Conservation (phyloP, 257 asterid genomes). For the Solanum medicagineum region DNA sequence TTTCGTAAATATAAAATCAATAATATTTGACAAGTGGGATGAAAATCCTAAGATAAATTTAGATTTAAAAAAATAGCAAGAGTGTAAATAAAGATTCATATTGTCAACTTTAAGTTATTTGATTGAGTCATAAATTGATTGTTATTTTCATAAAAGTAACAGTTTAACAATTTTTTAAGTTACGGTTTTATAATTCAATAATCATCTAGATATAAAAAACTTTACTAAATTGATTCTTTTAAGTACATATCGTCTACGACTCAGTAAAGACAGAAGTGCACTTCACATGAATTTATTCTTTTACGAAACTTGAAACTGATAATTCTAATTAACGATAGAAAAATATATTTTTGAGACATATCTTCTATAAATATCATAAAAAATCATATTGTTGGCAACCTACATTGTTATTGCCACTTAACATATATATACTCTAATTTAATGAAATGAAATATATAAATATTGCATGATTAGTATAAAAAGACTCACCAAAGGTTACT, state of each 20-base stretch:
- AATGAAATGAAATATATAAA: neutral
- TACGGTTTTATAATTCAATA: too few relatives aligned
- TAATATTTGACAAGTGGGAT: neutral
- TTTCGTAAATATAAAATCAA: neutral
- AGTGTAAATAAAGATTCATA: too few relatives aligned
- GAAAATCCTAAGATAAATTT: neutral
- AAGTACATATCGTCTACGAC: too few relatives aligned
- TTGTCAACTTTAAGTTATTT: too few relatives aligned
- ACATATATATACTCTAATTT: neutral
- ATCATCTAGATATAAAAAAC: neutral
- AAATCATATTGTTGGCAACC: neutral
- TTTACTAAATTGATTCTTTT: too few relatives aligned
- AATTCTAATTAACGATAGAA: neutral
- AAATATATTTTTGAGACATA: neutral
- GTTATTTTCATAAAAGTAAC: too few relatives aligned
- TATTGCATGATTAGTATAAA: neutral
- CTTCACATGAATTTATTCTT: neutral
- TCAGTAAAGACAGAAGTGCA: neutral
- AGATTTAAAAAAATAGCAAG: neutral
- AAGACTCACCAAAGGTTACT: neutral
- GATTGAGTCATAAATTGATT: neutral
- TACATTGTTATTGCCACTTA: neutral
- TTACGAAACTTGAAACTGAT: neutral
- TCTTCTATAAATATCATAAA: neutral
- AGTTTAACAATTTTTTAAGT: too few relatives aligned